phyloP scores from a whole-genome alignment of 495 filamentous ascomycete species.

The Penicillium nucicola region DNA sequence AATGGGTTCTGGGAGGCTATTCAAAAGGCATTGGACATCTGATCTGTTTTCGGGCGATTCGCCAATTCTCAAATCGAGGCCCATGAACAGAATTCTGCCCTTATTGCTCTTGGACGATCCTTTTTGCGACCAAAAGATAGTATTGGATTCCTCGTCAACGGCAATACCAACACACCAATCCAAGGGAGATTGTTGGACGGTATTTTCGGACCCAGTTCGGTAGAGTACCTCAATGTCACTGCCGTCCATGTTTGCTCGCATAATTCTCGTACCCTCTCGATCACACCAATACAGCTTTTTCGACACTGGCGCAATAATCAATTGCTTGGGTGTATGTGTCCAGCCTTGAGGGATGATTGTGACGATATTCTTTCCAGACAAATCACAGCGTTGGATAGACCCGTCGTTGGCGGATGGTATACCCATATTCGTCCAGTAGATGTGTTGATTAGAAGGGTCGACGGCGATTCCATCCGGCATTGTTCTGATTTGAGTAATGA shows the following conservation, averaged over 20 bases:
- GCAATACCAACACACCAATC: conserved; percentile 6
- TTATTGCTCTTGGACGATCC: background rate
- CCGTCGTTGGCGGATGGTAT: conserved; percentile 3
- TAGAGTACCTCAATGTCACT: conserved; percentile 6
- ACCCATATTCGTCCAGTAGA: conserved; percentile 10
- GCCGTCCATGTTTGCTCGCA: conserved; percentile 4
- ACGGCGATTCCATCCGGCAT: conserved; percentile 13
- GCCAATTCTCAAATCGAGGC: background rate
- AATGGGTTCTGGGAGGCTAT: conserved; percentile 9
- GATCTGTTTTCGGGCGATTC: background rate
- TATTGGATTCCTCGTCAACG: background rate
- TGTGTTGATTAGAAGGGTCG: background rate
- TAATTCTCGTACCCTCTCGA: conserved; percentile 2
- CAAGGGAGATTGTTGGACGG: background rate
- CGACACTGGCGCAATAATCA: background rate
- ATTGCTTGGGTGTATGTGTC: conserved; percentile 4
- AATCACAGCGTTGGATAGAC: conserved; percentile 1
- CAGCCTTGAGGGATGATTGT: background rate
- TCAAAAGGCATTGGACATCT: conserved; percentile 5
- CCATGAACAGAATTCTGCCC: conserved; percentile 1
- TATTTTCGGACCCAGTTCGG: background rate
- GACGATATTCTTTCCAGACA: background rate
- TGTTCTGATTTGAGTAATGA: background rate
- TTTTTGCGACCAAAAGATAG: conserved; percentile 2
- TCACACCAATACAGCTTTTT: conserved; percentile 1